phyloP scores from a whole-genome alignment of 2,329 filamentous ascomycete genomes.

The Cordyceps javanica region DNA sequence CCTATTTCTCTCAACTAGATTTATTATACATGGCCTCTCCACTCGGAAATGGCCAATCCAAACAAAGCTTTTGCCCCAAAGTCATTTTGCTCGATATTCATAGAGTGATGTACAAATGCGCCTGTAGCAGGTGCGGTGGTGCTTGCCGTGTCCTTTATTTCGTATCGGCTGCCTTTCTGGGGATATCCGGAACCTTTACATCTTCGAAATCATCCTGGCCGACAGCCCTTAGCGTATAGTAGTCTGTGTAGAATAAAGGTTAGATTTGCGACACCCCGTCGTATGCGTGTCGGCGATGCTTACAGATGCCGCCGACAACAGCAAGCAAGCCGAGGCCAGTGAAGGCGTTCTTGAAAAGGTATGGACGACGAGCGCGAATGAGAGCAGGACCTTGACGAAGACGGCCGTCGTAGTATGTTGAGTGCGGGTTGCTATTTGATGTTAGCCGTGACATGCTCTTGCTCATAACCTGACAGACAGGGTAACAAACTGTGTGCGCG shows the following conservation, averaged over 20 bases:
- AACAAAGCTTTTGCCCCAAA: background rate
- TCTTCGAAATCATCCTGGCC: slow-evolving; percentile 97
- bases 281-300: slow-evolving; percentile 26
- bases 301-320: slow-evolving; percentile 84
- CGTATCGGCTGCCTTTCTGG: slow-evolving; percentile 41
- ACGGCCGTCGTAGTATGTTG: slow-evolving; percentile 85
- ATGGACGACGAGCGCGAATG: slow-evolving; percentile 85
- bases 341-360: slow-evolving; percentile 80
- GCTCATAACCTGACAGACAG: background rate
- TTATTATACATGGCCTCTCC: slow-evolving; percentile 2
- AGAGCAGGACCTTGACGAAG: slow-evolving; percentile 83
- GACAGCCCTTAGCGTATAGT: slow-evolving; percentile 69
- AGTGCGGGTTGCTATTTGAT: slow-evolving; percentile 36
- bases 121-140: background rate
- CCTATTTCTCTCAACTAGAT: background rate
- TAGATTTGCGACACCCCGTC: slow-evolving; percentile 12
- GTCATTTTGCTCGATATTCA: background rate
- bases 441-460: background rate
- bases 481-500: slow-evolving; percentile 9
- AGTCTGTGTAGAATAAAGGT: slow-evolving; percentile 34
- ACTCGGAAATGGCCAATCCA: background rate
- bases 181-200: slow-evolving; percentile 77
- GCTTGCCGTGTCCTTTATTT: slow-evolving; percentile 19
- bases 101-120: background rate
- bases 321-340: slow-evolving; percentile 70